These are phyloP conservation scores for Plasmodium fragile DNA, from an alignment of 169 alveolate species.

Conservation along the genomic window DNA sequence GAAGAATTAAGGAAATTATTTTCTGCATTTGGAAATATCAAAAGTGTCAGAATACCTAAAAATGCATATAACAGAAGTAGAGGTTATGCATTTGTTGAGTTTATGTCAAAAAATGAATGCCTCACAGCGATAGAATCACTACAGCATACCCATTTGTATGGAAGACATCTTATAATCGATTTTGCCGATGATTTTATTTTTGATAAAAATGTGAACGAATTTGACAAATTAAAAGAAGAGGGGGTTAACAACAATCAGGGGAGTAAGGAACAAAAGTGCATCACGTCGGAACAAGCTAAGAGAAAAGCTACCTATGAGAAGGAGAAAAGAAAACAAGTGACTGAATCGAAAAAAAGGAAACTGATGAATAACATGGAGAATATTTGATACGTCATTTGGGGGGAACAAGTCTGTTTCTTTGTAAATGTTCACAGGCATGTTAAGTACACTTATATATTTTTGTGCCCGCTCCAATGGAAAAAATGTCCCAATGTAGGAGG, in stretches of 20 bases:
- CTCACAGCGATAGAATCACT: slow-evolving; percentile 90
- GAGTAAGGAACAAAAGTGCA: not conserved
- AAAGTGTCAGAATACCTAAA: slow-evolving; percentile 94
- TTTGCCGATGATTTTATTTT: slow-evolving; percentile 85
- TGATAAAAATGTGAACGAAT: slow-evolving; percentile 63
- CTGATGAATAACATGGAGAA: slow-evolving; percentile 12
- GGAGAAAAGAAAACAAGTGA: slow-evolving; percentile 11
- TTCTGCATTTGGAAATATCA: slow-evolving; percentile 92
- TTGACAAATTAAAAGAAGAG: slow-evolving; percentile 66
- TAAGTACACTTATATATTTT: not conserved
- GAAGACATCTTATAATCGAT: slow-evolving; percentile 93
- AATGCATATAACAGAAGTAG: slow-evolving; percentile 92
- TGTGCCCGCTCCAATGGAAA: not conserved
- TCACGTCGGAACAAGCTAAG: slow-evolving; percentile 75
- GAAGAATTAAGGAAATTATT: slow-evolving; percentile 92
- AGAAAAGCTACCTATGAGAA: slow-evolving; percentile 51
- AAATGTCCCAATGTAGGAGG: not conserved
- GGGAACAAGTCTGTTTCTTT: not conserved
- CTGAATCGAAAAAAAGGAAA: slow-evolving; percentile 71
- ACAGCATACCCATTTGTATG: slow-evolving; percentile 94
- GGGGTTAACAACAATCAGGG: not conserved
- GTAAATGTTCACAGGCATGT: not conserved
- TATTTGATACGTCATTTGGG: slow-evolving; percentile 6
- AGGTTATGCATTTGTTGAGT: slow-evolving; percentile 96
- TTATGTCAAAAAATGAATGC: slow-evolving; percentile 91